Evolutionary conservation across 2,329 filamentous ascomycete genomes (phyloP), one percentile per base, ranked within the genome.

Genomic region (Teratosphaeriaceae sp.): DNA sequence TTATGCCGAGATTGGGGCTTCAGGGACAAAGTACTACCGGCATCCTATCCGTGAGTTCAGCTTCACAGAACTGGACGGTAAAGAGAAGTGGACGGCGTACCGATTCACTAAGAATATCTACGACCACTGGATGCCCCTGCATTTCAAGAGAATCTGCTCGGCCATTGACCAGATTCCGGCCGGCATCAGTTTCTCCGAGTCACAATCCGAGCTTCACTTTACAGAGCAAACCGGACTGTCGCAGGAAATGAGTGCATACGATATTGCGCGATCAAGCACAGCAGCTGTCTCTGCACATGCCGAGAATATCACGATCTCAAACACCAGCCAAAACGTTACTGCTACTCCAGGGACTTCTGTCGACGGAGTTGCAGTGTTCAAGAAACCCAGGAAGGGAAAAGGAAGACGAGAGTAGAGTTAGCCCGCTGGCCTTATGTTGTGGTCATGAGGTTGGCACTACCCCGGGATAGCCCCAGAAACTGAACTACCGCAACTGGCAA

Each of bases 21-120:
- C 26, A 4, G 37, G 38, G 6, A 48, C 44, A 37, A 50, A 46
- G 36, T 55, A 49, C 39, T 54, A 49, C 41, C 50, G 50, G n/a
- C 41, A 54, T 33, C n/a, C 29, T 13, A 48, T 53, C 21, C 37
- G 22, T 15, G 37, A 15, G 2, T 49, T 51, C 35, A 37, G 43
- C 33, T 46, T 54, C 16, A 51, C 38, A 11, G 46, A 18, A 24
- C 21, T 40, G 12, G 40, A 50, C 22, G 46, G 46, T 20, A 47
- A 24, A 26, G 50, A 50, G 26, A 52, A 49, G 34, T 54, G 46
- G 50, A 49, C 43, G 16, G 34, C 46, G 35, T 53, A 48, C 38
- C 44, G 41, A 26, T 54, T 55, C 35, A 50, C 38, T 12, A 51
- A 42, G 31, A 50, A 46, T 26, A 41, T 54, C 29, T 51, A 51